Evolutionary conservation across 768 basidiomycete species (phyloP), one percentile per base, ranked within the genome.

Genomic region (Termitomyces sp.): DNA sequence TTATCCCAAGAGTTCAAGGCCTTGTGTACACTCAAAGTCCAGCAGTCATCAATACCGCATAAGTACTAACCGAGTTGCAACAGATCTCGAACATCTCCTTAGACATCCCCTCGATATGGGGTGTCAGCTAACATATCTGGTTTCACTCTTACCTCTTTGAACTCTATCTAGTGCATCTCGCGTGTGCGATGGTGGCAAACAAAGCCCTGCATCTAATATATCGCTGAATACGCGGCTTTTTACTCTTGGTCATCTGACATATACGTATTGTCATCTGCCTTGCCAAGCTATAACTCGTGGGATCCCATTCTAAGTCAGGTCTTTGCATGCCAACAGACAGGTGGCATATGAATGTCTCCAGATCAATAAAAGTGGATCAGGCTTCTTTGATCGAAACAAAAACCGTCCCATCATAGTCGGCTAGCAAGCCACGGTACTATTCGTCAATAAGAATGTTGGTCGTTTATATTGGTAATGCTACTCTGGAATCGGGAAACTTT

Each of bases 171-270:
- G n/a, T n/a, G n/a, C n/a, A n/a, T 0, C 14, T 25, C 14, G 42
- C 12, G 14, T 43, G 14, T 23, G 25, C 7, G 29, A 29, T 7
- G 23, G 16, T 11, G 17, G 4, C 17, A n/a, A 29, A 35, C 16
- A 35, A 27, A 17, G 19, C 23, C 35, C 8, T 25, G 14, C 14
- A 16, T 43, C 51, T 31, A 37, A 32, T 46, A 48, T 34, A 12
- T 56, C 23, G 47, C 55, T 27, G 16, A 50, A 52, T 38, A 19
- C 5, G 43, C 43, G 56, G 56, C 5, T 19, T 51, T 49, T 51
- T 35, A 12, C 32, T 45, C 8, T 23, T 14, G 14, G 27, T 52
- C 56, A 57, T 52, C 35, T 52, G 56, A 52, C 41, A 37, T 34
- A 40, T 27, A 19, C 12, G 12, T 16, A 29, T 32, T 19, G 27